phyloP scores from a whole-genome alignment of 2,329 filamentous ascomycete genomes.

The Bipolaris cookei region DNA sequence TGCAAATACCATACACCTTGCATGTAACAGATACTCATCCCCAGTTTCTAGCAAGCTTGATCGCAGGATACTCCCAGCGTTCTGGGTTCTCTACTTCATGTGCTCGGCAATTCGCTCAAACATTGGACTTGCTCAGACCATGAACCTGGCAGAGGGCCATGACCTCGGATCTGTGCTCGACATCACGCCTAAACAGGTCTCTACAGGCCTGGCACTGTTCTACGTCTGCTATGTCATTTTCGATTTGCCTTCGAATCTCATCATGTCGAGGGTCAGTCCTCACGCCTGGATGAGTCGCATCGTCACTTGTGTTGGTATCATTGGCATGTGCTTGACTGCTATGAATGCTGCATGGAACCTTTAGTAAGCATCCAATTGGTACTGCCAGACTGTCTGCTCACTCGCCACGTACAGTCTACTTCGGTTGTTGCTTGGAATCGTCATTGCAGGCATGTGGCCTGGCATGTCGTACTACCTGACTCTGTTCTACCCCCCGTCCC shows the following conservation, averaged over 20 bases:
- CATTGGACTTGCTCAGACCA: constrained; percentile 91
- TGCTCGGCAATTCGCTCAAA: constrained; percentile 92
- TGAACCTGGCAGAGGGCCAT: constrained; percentile 75
- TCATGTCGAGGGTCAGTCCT: constrained; percentile 85
- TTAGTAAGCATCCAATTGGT: constrained; percentile 63
- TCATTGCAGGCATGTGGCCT: constrained; percentile 94
- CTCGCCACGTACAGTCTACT: constrained; percentile 60
- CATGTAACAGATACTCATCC: not conserved
- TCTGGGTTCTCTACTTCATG: constrained; percentile 90
- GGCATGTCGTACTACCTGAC: constrained; percentile 94
- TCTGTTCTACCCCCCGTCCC: constrained; percentile 86
- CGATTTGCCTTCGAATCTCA: constrained; percentile 83
- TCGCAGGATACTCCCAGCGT: constrained; percentile 70
- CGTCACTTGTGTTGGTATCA: constrained; percentile 83
- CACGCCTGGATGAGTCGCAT: constrained; percentile 93
- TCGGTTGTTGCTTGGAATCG: constrained; percentile 81
- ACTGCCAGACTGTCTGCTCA: not conserved
- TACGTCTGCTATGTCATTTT: constrained; percentile 93
- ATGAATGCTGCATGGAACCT: constrained; percentile 84
- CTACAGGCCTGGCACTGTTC: constrained; percentile 83
- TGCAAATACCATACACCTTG: not conserved
- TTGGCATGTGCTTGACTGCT: constrained; percentile 82
- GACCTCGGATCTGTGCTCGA: constrained; percentile 75
- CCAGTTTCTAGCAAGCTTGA: constrained; percentile 60
- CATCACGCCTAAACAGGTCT: constrained; percentile 76